Evolutionary conservation across 75 land plant species (phyloP), one percentile per base, ranked within the genome.

Genomic region (Cunninghamia lanceolata): DNA sequence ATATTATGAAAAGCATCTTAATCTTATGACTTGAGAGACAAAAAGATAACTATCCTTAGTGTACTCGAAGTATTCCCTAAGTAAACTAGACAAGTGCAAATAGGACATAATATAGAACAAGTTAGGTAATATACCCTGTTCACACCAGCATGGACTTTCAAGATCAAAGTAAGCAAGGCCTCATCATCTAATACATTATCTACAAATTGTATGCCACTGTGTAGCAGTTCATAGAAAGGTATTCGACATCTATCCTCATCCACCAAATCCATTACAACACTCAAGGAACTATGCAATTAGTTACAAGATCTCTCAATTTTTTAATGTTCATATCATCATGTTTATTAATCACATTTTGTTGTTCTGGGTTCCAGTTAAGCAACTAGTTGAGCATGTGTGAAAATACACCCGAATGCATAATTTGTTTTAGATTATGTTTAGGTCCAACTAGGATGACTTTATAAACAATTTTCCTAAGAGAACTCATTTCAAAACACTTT

Each of bases 131-230:
- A n/a, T n/a, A n/a, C n/a, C n/a, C n/a, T n/a, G n/a, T n/a, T n/a
- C n/a, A n/a, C n/a, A n/a, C n/a, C n/a, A n/a, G n/a, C n/a, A 86
- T 98, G 99, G 34, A 98, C 91, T 82, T 98, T 99, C 86, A 98
- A 85, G 52, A 93, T 95, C 36, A 96, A 90, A 73, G 93, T 91
- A 89, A 98, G 94, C n/a, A 98, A 88, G 25, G 93, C 93, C 85
- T 96, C 99, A 88, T 96, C 95, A 86, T 98, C 97, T 71, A 97
- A 99, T 89, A 96, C 93, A 78, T 94, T 93, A 28, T 95, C 96
- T 50, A 96, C 89, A 83, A 95, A 92, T 83, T 95, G 96, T 87
- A 95, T 89, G 54, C 94, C 92, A 92, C 96, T 95, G 52, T 96
- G 97, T 40, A 98, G 86, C 84, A 98, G 88, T 80, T 96, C 98